Conservation (phyloP, 2,329 filamentous ascomycete species). For the Gnomoniopsis smithogilvyi region DNA sequence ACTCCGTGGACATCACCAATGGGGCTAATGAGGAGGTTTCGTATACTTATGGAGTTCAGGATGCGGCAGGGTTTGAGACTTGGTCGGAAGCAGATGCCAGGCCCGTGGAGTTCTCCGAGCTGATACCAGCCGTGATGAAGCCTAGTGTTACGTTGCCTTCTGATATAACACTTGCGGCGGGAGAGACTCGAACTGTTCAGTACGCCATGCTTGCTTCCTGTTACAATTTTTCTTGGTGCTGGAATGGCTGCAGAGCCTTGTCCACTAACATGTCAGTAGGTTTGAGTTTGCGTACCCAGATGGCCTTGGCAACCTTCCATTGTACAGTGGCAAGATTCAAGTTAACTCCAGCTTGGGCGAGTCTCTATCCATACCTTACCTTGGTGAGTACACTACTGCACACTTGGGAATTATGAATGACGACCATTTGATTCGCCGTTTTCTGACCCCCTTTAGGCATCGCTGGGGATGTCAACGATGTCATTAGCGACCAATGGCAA, state of each 20-base stretch:
- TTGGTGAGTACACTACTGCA: slow-evolving; percentile 21
- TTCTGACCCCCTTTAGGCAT: neutral
- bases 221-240: too few species aligned
- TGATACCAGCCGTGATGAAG: slow-evolving; percentile 4
- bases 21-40: slow-evolving; percentile 6
- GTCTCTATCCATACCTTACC: slow-evolving; percentile 29
- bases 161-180: slow-evolving; percentile 2
- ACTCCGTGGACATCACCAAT: slow-evolving; percentile 12
- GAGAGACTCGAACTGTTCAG: slow-evolving; percentile 4
- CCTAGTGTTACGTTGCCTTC: slow-evolving; percentile 5
- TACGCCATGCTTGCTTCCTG: neutral
- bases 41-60: slow-evolving; percentile 10
- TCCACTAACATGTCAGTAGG: slow-evolving; percentile 4
- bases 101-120: neutral
- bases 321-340: slow-evolving; percentile 32
- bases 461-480: neutral
- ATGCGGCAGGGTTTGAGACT: slow-evolving; percentile 12
- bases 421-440: neutral
- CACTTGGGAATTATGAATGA: too few species aligned
- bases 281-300: slow-evolving; percentile 22
- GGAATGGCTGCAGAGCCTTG: neutral
- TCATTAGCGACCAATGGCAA: neutral
- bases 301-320: slow-evolving; percentile 28
- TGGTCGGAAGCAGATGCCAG: neutral
- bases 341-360: slow-evolving; percentile 30